A percentile compares a stretch with the other conserved stretches of the same genome.
phyloP scores from a whole-genome alignment of 228 moss, liverwort and hornwort species.

The Sphagnum magellanicum region DNA sequence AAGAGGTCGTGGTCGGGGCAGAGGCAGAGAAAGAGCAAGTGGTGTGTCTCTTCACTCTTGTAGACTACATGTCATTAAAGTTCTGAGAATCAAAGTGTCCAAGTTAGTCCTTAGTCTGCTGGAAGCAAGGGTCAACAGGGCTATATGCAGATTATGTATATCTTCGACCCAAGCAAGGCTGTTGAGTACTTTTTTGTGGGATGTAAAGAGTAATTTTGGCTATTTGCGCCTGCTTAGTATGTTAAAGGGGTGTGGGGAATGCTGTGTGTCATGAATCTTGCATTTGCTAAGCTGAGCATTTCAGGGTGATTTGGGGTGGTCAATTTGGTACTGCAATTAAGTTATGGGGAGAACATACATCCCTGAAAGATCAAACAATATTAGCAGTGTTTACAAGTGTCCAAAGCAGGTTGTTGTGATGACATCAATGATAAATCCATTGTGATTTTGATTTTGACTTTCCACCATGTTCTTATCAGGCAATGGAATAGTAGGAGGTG shows the following conservation, averaged over 20 bases:
- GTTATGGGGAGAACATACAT: no score
- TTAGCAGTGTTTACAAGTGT: constrained; percentile 1
- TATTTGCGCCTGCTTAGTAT: no score
- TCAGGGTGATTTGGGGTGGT: no score
- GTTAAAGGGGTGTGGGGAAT: no score
- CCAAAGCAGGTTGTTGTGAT: neutral
- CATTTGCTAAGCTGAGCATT: no score
- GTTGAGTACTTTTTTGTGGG: no score
- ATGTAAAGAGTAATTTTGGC: no score
- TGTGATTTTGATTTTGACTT: neutral
- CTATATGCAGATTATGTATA: no score
- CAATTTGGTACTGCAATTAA: no score
- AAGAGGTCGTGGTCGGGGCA: constrained; percentile 77
- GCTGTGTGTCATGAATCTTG: no score
- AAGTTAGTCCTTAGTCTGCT: constrained; percentile 6
- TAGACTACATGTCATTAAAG: constrained; percentile 15
- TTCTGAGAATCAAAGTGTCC: constrained; percentile 18
- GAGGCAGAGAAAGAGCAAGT: constrained; percentile 85
- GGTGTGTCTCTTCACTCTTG: neutral
- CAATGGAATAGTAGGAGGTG: constrained; percentile 61
- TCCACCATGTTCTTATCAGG: constrained; percentile 20
- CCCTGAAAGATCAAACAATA: neutral
- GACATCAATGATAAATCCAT: neutral
- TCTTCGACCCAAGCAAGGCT: no score
- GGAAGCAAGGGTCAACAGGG: neutral